A percentile compares a stretch with the other conserved stretches of the same genome.
These are phyloP conservation scores for Rhodotorula sp. DNA, from an alignment of 1,284 basidiomycete genomes.

Conservation along the genomic window DNA sequence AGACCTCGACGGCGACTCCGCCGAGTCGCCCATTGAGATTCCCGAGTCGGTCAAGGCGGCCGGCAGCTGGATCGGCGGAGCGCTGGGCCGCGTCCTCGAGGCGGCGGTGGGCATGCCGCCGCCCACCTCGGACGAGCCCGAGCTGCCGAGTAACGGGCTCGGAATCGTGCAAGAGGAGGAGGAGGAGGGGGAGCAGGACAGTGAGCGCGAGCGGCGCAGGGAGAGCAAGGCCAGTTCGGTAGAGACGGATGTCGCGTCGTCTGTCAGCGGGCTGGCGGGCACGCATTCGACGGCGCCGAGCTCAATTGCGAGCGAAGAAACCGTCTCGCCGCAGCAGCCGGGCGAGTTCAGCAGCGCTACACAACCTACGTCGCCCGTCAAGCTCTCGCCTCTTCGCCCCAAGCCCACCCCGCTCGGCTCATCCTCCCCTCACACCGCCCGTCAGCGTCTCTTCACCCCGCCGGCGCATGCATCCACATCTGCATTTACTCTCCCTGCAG, in stretches of 20 bases:
- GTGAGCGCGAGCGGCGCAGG: neutral
- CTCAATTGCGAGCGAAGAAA: constrained; percentile 14
- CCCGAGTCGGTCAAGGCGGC: constrained; percentile 39
- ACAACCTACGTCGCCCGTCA: neutral
- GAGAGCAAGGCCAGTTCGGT: constrained; percentile 1
- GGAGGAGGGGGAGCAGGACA: constrained; percentile 17
- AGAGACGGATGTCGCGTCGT: neutral
- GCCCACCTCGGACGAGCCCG: neutral
- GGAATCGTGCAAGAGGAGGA: constrained; percentile 15
- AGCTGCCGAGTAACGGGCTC: neutral
- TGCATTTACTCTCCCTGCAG: neutral
- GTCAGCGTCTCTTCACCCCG: neutral
- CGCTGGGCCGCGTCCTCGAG: constrained; percentile 34
- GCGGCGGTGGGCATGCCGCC: constrained; percentile 26
- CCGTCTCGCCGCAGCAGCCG: neutral
- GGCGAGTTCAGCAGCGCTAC: no score
- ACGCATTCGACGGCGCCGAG: constrained; percentile 12
- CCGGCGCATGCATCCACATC: neutral
- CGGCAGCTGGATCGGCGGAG: constrained; percentile 35
- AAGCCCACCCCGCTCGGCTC: constrained; percentile 5
- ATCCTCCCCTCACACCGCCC: neutral
- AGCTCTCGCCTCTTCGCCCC: constrained; percentile 2
- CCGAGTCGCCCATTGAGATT: constrained; percentile 13
- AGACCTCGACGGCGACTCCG: neutral
- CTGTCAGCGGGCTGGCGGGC: neutral